Evolutionary conservation across 768 basidiomycete species (phyloP).

Genomic region (Lactifluus hygrophoroides): DNA sequence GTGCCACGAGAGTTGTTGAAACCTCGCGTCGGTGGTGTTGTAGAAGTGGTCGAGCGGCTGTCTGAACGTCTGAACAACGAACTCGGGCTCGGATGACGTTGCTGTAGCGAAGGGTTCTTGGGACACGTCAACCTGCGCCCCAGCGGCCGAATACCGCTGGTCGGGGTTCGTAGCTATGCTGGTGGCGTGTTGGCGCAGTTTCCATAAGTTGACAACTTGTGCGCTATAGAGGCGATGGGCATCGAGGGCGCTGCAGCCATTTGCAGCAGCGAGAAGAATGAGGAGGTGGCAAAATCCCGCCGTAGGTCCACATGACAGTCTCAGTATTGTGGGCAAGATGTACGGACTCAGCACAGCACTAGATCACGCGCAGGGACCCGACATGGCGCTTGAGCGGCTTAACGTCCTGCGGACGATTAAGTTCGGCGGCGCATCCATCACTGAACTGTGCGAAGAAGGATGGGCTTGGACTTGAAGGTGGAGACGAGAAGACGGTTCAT

Average conservation of each 20-base stretch:
- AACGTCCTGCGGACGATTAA: too few species aligned
- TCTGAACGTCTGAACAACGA: constrained; percentile 59
- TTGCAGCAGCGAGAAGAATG: neutral
- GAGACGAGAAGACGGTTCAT: too few species aligned
- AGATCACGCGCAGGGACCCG: too few species aligned
- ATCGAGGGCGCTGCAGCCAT: neutral
- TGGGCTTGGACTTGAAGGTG: too few species aligned
- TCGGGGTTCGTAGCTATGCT: neutral
- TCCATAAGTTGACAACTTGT: constrained; percentile 62
- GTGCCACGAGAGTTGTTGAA: constrained; percentile 76
- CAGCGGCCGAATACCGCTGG: constrained; percentile 1
- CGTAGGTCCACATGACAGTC: neutral
- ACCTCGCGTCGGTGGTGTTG: constrained; percentile 47
- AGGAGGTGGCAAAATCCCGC: neutral
- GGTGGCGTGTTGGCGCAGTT: constrained; percentile 26
- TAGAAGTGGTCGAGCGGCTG: constrained; percentile 85
- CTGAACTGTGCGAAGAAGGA: too few species aligned
- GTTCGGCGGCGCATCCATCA: too few species aligned
- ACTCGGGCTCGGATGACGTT: constrained; percentile 26
- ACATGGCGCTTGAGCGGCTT: too few species aligned
- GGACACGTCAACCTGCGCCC: neutral
- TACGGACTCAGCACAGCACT: too few species aligned
- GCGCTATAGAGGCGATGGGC: constrained; percentile 30
- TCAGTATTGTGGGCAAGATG: too few species aligned
- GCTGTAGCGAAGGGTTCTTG: neutral